Conservation (phyloP, 176 grass and related monocot species). For the Tillandsia fasciculata region DNA sequence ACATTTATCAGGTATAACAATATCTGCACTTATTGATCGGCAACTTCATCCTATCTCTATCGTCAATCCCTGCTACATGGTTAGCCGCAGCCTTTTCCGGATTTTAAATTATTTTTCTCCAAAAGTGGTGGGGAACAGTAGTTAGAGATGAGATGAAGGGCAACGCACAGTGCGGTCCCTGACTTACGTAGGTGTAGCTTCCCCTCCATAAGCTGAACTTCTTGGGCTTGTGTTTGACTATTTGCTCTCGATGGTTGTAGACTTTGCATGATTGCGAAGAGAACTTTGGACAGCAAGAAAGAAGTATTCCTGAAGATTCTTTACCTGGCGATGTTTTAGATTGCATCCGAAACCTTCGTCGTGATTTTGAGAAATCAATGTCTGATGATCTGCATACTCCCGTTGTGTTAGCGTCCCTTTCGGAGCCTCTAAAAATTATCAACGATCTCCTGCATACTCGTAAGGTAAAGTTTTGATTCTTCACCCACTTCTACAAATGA, state of each 20-base stretch:
- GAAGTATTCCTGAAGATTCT: constrained; percentile 21
- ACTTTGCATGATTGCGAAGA: constrained; percentile 63
- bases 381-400: constrained; percentile 89
- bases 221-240: neutral
- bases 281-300: constrained; percentile 30
- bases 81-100: neutral
- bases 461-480: constrained; percentile 50
- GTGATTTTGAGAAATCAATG: constrained; percentile 65
- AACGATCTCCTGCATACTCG: constrained; percentile 82
- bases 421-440: constrained; percentile 72
- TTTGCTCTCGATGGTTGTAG: constrained; percentile 29
- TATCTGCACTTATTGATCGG: too few relatives aligned
- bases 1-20: constrained; percentile 71
- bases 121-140: too few relatives aligned
- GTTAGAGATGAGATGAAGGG: too few relatives aligned
- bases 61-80: too few relatives aligned
- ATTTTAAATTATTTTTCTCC: too few relatives aligned
- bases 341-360: constrained; percentile 50
- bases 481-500: neutral
- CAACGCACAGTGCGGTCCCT: too few relatives aligned
- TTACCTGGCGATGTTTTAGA: constrained; percentile 44
- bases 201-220: too few relatives aligned
- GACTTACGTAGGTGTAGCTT: too few relatives aligned
- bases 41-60: too few relatives aligned
- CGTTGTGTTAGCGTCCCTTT: constrained; percentile 56